Base-by-base conservation (phyloP, 345 rosid species). In the Noccaea bulbosa region DNA sequence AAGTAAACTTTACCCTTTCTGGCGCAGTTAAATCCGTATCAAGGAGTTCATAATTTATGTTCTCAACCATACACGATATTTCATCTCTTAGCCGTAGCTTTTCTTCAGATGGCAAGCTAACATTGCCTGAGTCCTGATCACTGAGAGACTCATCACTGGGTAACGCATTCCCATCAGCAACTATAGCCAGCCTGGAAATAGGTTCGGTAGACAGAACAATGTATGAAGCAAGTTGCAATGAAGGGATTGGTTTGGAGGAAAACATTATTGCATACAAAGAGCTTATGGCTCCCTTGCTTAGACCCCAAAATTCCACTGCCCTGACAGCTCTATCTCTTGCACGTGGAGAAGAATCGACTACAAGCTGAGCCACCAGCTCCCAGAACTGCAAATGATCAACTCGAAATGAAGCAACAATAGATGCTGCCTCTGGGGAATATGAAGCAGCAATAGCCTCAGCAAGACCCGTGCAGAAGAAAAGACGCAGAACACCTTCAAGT, bases 251-350 rank as follows among this genome's bases (percentile, higher is more conserved):
- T 62, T 72, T 74, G 71, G 92, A 82, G 73, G 96, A 85, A 78
- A 87, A 89, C 72, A 93, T 78, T 62, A 91, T 70, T 55, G 96
- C 84, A 81, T 89, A 93, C 75, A 93, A 84, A 70, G 97, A 82
- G 83, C 80, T 80, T 53, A 91, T 82, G 27, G 97, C 78, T 75
- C 95, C 96, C 77, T 79, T 86, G 78, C 88, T 81, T 56, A 93
- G 83, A 9, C 96, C 96, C 98, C 98, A 89, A 70, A 87, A 87
- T 70, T 91, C 94, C 72, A 89, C 81, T 27, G 96, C 90, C 79
- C 79, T 91, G 63, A 87, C 87, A 32, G 98, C 97, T 85, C 87
- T 83, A 53, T 86, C 97, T 78, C 89, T 89, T 37, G 83, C 81
- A 62, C 77, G 78, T 33, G 78, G 68, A 46, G 96, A 81, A 68